Conservation (phyloP, 352 stramenopile species). For the Globisporangium yorkense region DNA sequence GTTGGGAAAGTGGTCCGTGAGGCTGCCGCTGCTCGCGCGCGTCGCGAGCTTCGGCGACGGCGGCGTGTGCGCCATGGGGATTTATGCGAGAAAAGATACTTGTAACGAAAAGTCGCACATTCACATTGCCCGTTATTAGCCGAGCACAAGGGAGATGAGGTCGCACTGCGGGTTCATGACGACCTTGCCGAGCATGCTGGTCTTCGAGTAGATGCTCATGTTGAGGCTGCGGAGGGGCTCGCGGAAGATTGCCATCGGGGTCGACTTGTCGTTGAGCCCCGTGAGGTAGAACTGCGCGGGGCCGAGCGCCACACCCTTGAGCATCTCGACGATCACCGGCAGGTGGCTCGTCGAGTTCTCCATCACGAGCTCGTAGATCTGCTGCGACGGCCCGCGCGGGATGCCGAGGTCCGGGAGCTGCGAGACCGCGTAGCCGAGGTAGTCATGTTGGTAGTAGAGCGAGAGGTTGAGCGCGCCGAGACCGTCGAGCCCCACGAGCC, state of each 20-base stretch:
- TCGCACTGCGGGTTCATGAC: constrained; percentile 20
- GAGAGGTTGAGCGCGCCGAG: constrained; percentile 65
- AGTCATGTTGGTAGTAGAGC: constrained; percentile 55
- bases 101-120: background rate
- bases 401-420: constrained; percentile 31
- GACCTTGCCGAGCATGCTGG: constrained; percentile 15
- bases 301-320: constrained; percentile 24
- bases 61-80: background rate
- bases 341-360: constrained; percentile 18
- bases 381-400: constrained; percentile 38
- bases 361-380: constrained; percentile 47
- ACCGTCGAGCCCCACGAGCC: constrained; percentile 12
- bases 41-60: constrained; percentile 9
- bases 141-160: constrained; percentile 11
- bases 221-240: constrained; percentile 20
- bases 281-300: constrained; percentile 50
- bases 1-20: constrained; percentile 12
- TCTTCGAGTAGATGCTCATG: constrained; percentile 23
- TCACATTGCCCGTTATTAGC: background rate
- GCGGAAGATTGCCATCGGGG: constrained; percentile 13
- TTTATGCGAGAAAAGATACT: background rate
- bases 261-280: constrained; percentile 22
- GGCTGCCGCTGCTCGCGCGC: constrained; percentile 12
- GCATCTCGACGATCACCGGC: constrained; percentile 29
- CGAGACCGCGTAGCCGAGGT: constrained; percentile 57